A percentile compares a stretch with the other conserved stretches of the same genome.
These are phyloP conservation scores for Prunus mume DNA, from an alignment of 306 rosid genomes.

Conservation along the genomic window DNA sequence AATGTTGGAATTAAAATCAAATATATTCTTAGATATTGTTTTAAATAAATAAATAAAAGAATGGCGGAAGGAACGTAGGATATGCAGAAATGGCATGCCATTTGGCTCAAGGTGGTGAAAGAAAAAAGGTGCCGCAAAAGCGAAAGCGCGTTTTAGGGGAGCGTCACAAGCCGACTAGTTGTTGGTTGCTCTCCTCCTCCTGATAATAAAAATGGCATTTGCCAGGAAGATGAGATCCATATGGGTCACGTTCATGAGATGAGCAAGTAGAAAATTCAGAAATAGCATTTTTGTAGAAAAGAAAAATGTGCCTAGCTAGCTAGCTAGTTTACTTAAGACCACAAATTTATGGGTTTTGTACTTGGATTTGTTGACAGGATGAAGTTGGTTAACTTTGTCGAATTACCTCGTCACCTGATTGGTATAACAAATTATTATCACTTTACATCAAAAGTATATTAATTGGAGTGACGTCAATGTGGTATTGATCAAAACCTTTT, in stretches of 20 bases:
- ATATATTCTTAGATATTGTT: background rate
- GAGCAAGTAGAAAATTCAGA: background rate
- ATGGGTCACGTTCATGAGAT: background rate
- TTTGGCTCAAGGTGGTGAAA: constrained; percentile 16
- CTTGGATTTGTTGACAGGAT: no score
- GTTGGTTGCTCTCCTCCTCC: background rate
- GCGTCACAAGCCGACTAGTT: constrained; percentile 10
- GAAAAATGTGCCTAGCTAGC: background rate
- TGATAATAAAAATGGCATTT: background rate
- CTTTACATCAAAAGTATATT: background rate
- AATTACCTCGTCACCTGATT: background rate
- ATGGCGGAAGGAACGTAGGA: background rate
- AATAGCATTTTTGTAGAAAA: background rate
- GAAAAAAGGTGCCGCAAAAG: constrained; percentile 7
- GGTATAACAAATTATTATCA: background rate
- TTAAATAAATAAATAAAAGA: background rate
- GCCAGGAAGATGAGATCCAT: background rate
- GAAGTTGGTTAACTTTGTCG: background rate
- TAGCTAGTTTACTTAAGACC: background rate
- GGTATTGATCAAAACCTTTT: background rate
- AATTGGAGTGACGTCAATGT: background rate
- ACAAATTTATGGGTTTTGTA: background rate
- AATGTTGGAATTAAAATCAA: background rate
- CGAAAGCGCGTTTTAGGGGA: constrained; percentile 33
- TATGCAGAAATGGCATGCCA: constrained; percentile 23